Conservation (phyloP, 169 alveolate genomes). For the Theileria sp. region DNA sequence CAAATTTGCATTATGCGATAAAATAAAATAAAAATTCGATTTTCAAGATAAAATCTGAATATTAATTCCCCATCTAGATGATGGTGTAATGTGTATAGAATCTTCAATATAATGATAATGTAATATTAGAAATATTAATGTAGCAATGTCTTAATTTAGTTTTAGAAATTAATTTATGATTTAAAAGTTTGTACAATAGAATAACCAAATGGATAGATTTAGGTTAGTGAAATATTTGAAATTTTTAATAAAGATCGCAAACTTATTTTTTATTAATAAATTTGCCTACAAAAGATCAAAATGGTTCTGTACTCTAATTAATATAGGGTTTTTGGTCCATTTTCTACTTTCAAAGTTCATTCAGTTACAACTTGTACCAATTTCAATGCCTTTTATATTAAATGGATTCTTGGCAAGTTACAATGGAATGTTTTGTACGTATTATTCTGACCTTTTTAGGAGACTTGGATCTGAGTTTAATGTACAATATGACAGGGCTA, state of each 20-base stretch:
- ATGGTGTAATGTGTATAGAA: slow-evolving; percentile 14
- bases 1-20: neutral
- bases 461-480: slow-evolving; percentile 15
- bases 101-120: neutral
- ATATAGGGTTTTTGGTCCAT: neutral
- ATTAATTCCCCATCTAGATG: slow-evolving; percentile 3
- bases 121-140: neutral
- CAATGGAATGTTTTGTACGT: neutral
- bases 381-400: neutral
- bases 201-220: neutral
- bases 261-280: neutral
- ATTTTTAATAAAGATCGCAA: slow-evolving; percentile 12
- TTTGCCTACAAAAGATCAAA: slow-evolving; percentile 6
- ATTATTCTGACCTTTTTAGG: slow-evolving; percentile 2
- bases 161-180: neutral
- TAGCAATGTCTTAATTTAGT: neutral
- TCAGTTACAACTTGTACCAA: slow-evolving; percentile 16
- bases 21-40: neutral
- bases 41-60: neutral
- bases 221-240: neutral
- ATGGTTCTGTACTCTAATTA: neutral
- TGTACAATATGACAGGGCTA: neutral
- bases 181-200: neutral
- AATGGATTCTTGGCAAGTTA: slow-evolving; percentile 6
- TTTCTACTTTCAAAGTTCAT: slow-evolving; percentile 2